Percentiles rank a stretch among this genome's conserved stretches.
Evolutionary conservation across 108 stramenopile species (phyloP).

Genomic region (Nitzschia sp.): DNA sequence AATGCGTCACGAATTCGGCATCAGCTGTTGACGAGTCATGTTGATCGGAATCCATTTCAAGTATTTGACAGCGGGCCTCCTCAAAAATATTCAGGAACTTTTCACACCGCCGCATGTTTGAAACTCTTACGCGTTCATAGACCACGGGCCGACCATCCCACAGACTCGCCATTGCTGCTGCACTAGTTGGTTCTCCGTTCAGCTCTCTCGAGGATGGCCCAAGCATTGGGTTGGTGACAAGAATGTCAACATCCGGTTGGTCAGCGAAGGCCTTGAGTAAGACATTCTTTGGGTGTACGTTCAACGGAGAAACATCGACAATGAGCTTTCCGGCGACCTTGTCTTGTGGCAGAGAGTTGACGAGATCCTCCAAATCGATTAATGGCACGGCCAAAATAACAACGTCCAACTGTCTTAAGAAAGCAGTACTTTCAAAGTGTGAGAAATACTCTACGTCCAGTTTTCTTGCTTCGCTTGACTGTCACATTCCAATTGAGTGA

Average conservation of each 20-base stretch:
- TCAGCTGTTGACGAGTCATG: constrained; percentile 91
- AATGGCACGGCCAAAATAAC: constrained; percentile 77
- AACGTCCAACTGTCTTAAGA: constrained; percentile 73
- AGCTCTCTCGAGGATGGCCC: constrained; percentile 29
- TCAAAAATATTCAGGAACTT: constrained; percentile 87
- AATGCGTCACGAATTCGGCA: constrained; percentile 94
- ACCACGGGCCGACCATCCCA: constrained; percentile 94
- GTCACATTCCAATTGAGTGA: too few relatives aligned
- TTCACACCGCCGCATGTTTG: constrained; percentile 76
- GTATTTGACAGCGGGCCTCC: constrained; percentile 87
- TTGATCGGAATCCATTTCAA: constrained; percentile 88
- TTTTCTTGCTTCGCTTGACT: constrained; percentile 74
- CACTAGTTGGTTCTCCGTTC: neutral
- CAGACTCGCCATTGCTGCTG: constrained; percentile 7
- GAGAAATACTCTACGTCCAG: constrained; percentile 73
- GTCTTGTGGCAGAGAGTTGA: constrained; percentile 57
- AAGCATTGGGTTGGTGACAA: constrained; percentile 95
- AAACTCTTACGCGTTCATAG: constrained; percentile 83
- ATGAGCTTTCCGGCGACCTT: constrained; percentile 70
- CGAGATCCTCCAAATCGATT: constrained; percentile 74
- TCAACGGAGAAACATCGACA: constrained; percentile 80
- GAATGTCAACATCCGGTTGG: constrained; percentile 77
- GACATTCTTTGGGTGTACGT: constrained; percentile 62
- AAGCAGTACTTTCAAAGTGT: constrained; percentile 63
- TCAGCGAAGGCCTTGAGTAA: constrained; percentile 66